These are phyloP conservation scores for Scenedesmus sp. DNA, from an alignment of 163 green algal species.

Conservation along the genomic window DNA sequence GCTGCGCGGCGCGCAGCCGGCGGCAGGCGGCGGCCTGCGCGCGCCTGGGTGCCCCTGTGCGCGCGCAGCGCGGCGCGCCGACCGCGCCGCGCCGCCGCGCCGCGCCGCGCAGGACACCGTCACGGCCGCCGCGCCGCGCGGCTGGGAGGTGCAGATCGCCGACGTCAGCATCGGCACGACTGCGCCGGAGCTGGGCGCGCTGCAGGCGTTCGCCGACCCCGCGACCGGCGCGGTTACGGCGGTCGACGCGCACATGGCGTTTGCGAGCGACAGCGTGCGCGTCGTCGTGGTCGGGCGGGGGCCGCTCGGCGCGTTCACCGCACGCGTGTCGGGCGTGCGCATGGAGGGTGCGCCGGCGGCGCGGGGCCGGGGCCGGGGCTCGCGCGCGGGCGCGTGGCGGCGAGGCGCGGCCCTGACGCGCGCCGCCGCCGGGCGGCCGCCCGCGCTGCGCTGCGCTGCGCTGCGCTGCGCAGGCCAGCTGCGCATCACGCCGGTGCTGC, in stretches of 20 bases:
- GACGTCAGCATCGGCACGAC: constrained; percentile 53
- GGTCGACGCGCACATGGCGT: constrained; percentile 49
- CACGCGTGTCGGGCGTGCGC: constrained; percentile 44
- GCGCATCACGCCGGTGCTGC: constrained; percentile 23
- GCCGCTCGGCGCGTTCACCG: constrained; percentile 48
- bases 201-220: constrained; percentile 42
- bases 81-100: background rate
- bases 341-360: constrained; percentile 47
- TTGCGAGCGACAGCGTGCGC: constrained; percentile 50
- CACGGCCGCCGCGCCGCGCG: constrained; percentile 43
- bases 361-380: too few species aligned
- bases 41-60: background rate
- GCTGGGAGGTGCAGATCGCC: constrained; percentile 57
- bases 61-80: background rate
- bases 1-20: background rate
- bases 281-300: constrained; percentile 52
- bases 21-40: background rate
- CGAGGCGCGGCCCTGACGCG: background rate
- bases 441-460: background rate
- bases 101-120: constrained; percentile 51
- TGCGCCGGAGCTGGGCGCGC: constrained; percentile 39
- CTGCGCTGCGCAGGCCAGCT: constrained; percentile 9
- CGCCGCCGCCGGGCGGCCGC: too few species aligned
- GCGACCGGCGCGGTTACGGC: constrained; percentile 45
- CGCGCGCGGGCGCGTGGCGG: too few species aligned